A percentile compares a stretch with the other conserved stretches of the same genome.
Evolutionary conservation across 202 grass and related monocot species (phyloP).

Genomic region (Zoysia matrella): DNA sequence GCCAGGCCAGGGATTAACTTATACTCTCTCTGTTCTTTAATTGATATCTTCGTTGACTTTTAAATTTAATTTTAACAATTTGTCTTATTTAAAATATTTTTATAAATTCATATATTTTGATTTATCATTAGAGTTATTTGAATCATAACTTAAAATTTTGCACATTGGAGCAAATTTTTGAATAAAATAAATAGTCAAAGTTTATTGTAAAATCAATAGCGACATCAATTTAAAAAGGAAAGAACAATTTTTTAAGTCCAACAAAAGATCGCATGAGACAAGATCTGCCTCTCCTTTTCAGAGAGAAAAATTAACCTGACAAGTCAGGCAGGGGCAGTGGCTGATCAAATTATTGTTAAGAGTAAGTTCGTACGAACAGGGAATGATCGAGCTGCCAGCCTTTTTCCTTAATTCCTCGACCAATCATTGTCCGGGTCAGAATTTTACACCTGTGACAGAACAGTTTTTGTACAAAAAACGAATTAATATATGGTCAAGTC

Average conservation of each 20-base stretch:
- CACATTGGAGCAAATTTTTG: no score
- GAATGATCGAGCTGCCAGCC: background rate
- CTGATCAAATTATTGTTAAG: slow-evolving; percentile 11
- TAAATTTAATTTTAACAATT: no score
- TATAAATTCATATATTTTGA: no score
- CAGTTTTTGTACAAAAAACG: background rate
- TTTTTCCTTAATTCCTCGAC: background rate
- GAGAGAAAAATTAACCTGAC: background rate
- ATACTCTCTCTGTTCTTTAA: no score
- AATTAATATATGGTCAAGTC: background rate
- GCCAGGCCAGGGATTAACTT: background rate
- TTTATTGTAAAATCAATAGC: no score
- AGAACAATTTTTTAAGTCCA: background rate
- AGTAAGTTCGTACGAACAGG: background rate
- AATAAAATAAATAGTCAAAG: no score
- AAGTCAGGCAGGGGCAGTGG: background rate
- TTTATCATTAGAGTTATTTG: no score
- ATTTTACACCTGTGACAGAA: slow-evolving; percentile 12
- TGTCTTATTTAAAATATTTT: no score
- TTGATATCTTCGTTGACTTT: no score
- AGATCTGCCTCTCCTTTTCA: slow-evolving; percentile 30
- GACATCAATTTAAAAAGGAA: no score
- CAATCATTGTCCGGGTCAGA: slow-evolving; percentile 47
- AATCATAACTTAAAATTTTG: no score
- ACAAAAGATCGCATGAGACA: slow-evolving; percentile 20